Conservation (phyloP, 331 rosid species). For the Quercus lobata region DNA sequence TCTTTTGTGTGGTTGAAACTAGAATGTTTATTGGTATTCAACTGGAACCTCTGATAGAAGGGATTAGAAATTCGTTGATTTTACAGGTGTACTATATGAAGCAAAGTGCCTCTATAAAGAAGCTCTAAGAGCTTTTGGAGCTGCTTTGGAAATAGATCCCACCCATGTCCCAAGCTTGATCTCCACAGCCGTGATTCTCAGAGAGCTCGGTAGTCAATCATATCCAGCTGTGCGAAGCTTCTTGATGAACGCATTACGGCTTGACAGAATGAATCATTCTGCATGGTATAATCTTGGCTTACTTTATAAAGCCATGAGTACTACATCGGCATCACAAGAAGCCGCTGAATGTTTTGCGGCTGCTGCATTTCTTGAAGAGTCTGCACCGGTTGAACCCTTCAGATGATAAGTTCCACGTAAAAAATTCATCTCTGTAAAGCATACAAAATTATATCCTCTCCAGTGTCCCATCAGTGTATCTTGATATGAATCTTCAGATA, state of each 20-base stretch:
- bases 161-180: conserved; percentile 69
- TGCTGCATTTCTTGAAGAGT: conserved; percentile 67
- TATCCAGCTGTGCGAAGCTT: conserved; percentile 47
- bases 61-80: neutral
- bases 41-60: neutral
- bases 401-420: conserved; percentile 33
- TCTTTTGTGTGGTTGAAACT: no score
- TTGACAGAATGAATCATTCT: conserved; percentile 54
- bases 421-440: conserved; percentile 2
- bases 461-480: neutral
- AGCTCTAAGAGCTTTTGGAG: conserved; percentile 52
- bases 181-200: conserved; percentile 54
- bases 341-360: conserved; percentile 81
- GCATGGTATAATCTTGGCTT: conserved; percentile 90
- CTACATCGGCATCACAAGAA: conserved; percentile 41
- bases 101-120: conserved; percentile 64
- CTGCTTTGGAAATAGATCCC: conserved; percentile 68
- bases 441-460: neutral
- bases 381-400: conserved; percentile 83
- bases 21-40: neutral
- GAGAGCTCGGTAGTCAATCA: conserved; percentile 28
- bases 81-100: conserved; percentile 58
- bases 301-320: conserved; percentile 46
- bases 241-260: conserved; percentile 67
- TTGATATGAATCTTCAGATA: neutral